Percentiles rank a stretch among this genome's conserved stretches.
phyloP scores from a whole-genome alignment of 306 rosid species.

The Malus sieversii region DNA sequence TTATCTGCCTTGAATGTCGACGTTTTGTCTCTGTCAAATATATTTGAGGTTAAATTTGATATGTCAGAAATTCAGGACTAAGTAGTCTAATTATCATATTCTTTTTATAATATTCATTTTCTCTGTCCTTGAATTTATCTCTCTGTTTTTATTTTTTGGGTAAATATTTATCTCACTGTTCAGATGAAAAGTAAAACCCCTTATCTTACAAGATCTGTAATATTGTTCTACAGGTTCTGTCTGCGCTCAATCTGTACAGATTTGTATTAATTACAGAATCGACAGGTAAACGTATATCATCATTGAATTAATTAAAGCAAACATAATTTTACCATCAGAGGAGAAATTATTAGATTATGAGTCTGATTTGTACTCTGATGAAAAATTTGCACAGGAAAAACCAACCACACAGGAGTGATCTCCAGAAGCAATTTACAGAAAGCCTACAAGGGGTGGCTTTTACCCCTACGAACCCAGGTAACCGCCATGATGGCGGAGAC shows the following conservation, averaged over 20 bases:
- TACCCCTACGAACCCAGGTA: slow-evolving; percentile 41
- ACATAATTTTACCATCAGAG: background rate
- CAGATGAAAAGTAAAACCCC: too few relatives aligned
- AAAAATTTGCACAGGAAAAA: slow-evolving; percentile 46
- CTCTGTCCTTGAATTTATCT: background rate
- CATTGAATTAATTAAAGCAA: background rate
- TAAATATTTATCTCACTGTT: background rate
- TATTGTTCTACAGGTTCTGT: slow-evolving; percentile 43
- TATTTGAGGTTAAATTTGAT: background rate
- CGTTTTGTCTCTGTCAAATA: background rate
- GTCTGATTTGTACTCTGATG: background rate
- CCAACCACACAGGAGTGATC: slow-evolving; percentile 50
- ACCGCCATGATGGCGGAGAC: slow-evolving; percentile 28
- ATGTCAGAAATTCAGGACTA: background rate
- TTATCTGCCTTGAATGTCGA: background rate
- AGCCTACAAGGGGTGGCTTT: slow-evolving; percentile 41
- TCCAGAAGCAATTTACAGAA: slow-evolving; percentile 29
- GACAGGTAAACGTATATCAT: slow-evolving; percentile 34
- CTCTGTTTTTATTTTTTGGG: background rate
- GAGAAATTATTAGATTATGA: background rate
- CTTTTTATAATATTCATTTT: background rate
- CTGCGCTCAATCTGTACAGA: slow-evolving; percentile 87
- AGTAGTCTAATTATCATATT: background rate
- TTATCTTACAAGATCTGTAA: background rate
- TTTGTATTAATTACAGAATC: slow-evolving; percentile 70